phyloP scores from a whole-genome alignment of 1,284 basidiomycete species.

The Acaromyces ingoldii region DNA sequence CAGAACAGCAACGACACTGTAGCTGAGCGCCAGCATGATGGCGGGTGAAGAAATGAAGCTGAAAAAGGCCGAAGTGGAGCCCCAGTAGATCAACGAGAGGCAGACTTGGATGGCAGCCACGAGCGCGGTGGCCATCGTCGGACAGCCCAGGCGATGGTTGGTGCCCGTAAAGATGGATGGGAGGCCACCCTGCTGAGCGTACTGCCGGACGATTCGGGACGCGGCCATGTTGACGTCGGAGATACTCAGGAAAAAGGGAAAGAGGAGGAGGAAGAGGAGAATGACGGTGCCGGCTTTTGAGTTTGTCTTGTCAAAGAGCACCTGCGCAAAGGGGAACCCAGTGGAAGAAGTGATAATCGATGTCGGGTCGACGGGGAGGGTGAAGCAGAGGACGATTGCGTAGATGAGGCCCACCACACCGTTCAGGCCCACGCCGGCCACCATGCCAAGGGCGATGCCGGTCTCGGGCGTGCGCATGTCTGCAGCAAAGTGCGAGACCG shows the following conservation, averaged over 20 bases:
- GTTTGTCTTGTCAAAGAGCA: conserved; percentile 12
- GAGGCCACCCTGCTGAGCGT: conserved; percentile 16
- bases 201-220: conserved; percentile 12
- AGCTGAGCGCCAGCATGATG: conserved; percentile 12
- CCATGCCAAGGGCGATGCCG: conserved; percentile 16
- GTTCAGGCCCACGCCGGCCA: conserved; percentile 10
- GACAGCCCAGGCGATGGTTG: conserved; percentile 15
- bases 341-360: conserved; percentile 11
- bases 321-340: conserved; percentile 21
- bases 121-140: conserved; percentile 11
- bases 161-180: conserved; percentile 11
- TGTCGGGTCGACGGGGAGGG: conserved; percentile 11
- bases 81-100: conserved; percentile 14
- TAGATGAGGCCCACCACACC: conserved; percentile 11
- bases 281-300: conserved; percentile 14
- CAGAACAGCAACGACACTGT: conserved; percentile 15
- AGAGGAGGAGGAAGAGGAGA: conserved; percentile 13
- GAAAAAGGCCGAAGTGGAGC: conserved; percentile 19
- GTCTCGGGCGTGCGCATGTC: conserved; percentile 15
- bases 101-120: conserved; percentile 9
- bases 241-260: conserved; percentile 13
- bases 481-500: conserved; percentile 17
- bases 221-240: conserved; percentile 16
- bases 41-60: conserved; percentile 21
- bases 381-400: conserved; percentile 18